phyloP scores from a whole-genome alignment of 768 basidiomycete genomes.

The Hygrophorus pudorinus region DNA sequence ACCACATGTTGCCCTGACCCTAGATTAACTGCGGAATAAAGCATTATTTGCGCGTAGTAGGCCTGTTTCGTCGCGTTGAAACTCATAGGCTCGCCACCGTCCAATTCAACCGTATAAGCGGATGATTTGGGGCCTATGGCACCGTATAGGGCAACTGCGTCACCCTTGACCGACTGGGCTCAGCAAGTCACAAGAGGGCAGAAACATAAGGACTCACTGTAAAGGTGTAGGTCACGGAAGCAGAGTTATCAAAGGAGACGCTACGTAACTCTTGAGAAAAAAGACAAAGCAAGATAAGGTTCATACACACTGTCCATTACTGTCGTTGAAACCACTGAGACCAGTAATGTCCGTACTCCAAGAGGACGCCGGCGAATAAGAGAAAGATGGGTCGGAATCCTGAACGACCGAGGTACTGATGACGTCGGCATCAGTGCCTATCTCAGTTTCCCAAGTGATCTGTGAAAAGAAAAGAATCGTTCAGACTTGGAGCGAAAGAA shows the following conservation, averaged over 20 bases:
- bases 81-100: background rate
- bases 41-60: conserved; percentile 1
- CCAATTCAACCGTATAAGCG: conserved; percentile 3
- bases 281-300: background rate
- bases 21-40: conserved; percentile 5
- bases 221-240: conserved; percentile 2
- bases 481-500: too few species aligned
- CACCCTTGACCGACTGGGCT: background rate
- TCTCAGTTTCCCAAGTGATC: conserved; percentile 5
- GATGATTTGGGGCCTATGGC: background rate
- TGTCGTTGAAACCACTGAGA: conserved; percentile 2
- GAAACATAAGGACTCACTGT: background rate
- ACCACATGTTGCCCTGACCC: conserved; percentile 3
- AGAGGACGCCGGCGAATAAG: background rate
- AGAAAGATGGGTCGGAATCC: conserved; percentile 1
- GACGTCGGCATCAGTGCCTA: background rate
- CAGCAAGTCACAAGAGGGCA: background rate
- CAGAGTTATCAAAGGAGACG: background rate
- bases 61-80: conserved; percentile 1
- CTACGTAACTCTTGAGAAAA: background rate
- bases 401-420: background rate
- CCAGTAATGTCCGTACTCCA: background rate
- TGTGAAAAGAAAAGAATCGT: background rate
- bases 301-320: conserved; percentile 1
- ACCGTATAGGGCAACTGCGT: conserved; percentile 4